Evolutionary conservation across 192 early-diverging fungal genomes (phyloP), one percentile per base, ranked within the genome.

Genomic region (Backusella mclennaniae): DNA sequence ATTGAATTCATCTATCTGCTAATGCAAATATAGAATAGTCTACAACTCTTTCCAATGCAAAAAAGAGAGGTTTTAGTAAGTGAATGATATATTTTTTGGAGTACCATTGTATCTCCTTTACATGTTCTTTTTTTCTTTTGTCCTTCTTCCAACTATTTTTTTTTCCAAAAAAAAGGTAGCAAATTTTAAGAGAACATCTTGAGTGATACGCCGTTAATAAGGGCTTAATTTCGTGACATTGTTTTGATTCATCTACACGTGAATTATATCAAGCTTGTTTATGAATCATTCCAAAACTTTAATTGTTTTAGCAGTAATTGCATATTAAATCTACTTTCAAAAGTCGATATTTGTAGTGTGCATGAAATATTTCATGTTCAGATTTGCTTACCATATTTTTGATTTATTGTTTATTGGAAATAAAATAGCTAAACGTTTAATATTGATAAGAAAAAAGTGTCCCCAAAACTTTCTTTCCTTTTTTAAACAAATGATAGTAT

Each of bases 401-500:
- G 17, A 49, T 7, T 6, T n/a, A 49, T 49, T 49, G 19, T 49
- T 49, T n/a, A 63, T 63, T 63, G 23, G 12, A 63, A 29, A 29
- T 63, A 29, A 11, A 29, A 14, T 12, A 63, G 9, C 56, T 4
- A 63, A 63, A 15, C 23, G 8, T 29, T 63, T 63, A 29, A 23
- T 1, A 63, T 14, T 26, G 11, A 63, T 33, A 33, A 63, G 11
- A 63, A 63, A 29, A 63, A 29, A 29, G 26, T 3, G 26, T 14
- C 56, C 56, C 56, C 56, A 63, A 63, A 63, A 26, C 26, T 63
- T 63, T 63, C 56, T 63, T 63, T 63, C 56, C 56, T 63, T 63
- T 63, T 63, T 63, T 14, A 63, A 63, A 29, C 21, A 9, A 63
- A 63, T 23, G 2, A 12, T 59, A 3, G 2, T 26, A 11, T 23